Base-by-base conservation (phyloP, 176 grass and related monocot species). In the Echinochloa phyllopogon region DNA sequence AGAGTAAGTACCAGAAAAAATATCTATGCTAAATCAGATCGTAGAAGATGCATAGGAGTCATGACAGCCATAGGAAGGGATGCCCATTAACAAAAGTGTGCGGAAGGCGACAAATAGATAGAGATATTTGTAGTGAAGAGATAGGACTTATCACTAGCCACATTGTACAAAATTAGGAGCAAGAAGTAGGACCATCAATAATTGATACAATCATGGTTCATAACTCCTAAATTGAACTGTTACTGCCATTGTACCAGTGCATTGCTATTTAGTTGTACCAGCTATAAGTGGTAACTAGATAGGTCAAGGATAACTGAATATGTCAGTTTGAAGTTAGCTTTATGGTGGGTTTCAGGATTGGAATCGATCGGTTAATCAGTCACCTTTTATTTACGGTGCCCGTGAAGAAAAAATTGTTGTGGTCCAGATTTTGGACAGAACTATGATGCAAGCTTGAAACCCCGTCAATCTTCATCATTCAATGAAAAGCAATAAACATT, bases 101-200 rank as follows among this genome's bases (percentile, higher is more conserved):
- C 2, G 11, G 23, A 74, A 60, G 41, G 45, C 8, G n/a, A 85
- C 75, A 79, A 6, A 41, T n/a, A 36, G n/a, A 66, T 43, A 23
- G n/a, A 81, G 77, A 85, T 70, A 85, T 76, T 68, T 85, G 24
- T 69, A 43, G 16, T 43, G 21, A 69, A 50, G 65, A 52, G 42
- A 48, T 74, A 51, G 15, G 62, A 50, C 42, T 10, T 85, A 24
- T 81, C 87, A 69, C 41, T 42, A 68, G 42, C 5, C 16, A 65
- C 76, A 84, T 79, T 72, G 24, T 25, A 55, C 57, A 65, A 3
- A 16, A 33, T 50, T 51, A 66, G 25, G 47, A 85, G 59, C 57
- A 48, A 39, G 68, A 64, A 84, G 69, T 68, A 75, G 75, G 75
- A 25, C 82, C 87, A 66, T 75, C 49, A 85, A 89, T 84, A 1